Percentiles rank a stretch among this genome's conserved stretches.
phyloP scores from a whole-genome alignment of 2,329 filamentous ascomycete genomes.

The Colletotrichum filicis region DNA sequence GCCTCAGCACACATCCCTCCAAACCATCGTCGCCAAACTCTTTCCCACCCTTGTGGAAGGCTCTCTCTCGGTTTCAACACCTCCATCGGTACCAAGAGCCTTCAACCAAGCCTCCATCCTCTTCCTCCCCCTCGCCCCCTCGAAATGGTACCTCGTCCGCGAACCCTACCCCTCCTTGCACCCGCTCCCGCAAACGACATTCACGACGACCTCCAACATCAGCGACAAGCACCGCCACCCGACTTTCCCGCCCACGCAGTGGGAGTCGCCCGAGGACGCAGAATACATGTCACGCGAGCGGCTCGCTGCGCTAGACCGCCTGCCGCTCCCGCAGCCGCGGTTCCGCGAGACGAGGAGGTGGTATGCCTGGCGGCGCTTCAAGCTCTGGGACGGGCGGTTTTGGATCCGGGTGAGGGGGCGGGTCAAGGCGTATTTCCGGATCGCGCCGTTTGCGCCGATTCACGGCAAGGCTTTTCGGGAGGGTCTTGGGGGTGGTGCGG shows the following conservation, averaged over 20 bases:
- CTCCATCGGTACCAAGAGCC: conserved; percentile 43
- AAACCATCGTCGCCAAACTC: conserved; percentile 57
- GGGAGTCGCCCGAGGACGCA: not conserved
- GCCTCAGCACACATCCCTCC: conserved; percentile 55
- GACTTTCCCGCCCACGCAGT: conserved; percentile 11
- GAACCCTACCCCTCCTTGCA: conserved; percentile 55
- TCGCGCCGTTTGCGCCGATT: conserved; percentile 58
- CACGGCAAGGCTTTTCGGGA: conserved; percentile 61
- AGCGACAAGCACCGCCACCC: not conserved
- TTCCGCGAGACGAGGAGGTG: conserved; percentile 37
- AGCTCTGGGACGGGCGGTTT: conserved; percentile 69
- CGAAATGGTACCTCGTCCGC: conserved; percentile 58
- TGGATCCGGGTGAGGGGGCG: conserved; percentile 65
- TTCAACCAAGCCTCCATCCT: conserved; percentile 53
- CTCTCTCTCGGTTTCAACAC: not conserved
- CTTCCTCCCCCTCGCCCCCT: conserved; percentile 50
- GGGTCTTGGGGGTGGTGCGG: conserved; percentile 43
- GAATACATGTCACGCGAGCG: not conserved
- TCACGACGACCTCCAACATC: not conserved
- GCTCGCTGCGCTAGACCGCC: conserved; percentile 8
- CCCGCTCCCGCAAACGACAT: conserved; percentile 42
- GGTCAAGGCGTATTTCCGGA: conserved; percentile 51
- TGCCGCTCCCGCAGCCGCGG: not conserved
- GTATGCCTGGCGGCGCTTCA: conserved; percentile 46
- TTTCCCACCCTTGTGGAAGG: conserved; percentile 55